A percentile compares a stretch with the other conserved stretches of the same genome.
These are phyloP conservation scores for Monosporascus sp. DNA, from an alignment of 2,329 filamentous ascomycete species.

Conservation along the genomic window DNA sequence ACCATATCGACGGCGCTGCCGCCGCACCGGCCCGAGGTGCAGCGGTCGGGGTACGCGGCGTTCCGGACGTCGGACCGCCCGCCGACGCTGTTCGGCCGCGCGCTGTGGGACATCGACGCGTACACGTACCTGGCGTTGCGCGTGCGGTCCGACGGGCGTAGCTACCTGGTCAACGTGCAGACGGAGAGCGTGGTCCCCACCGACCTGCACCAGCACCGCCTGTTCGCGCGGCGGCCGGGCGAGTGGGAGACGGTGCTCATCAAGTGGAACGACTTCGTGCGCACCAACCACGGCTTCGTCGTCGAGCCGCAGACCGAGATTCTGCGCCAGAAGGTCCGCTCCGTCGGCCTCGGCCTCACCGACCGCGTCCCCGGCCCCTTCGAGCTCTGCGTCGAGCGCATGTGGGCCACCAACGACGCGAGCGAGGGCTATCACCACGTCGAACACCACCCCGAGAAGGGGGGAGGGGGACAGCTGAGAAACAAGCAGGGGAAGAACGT, in stretches of 20 bases:
- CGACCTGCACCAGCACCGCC: constrained; percentile 91
- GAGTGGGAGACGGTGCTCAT: constrained; percentile 96
- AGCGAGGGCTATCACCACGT: constrained; percentile 29
- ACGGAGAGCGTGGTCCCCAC: constrained; percentile 89
- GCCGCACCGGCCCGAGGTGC: constrained; percentile 63
- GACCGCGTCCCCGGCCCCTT: constrained; percentile 86
- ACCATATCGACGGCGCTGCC: constrained; percentile 84
- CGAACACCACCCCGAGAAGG: constrained; percentile 3
- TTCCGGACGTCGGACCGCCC: constrained; percentile 78
- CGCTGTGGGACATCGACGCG: constrained; percentile 83
- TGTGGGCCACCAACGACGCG: constrained; percentile 82
- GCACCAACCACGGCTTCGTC: constrained; percentile 87
- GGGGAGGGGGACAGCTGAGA: constrained; percentile 32
- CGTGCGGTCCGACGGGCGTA: constrained; percentile 82
- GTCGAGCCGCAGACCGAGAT: constrained; percentile 92
- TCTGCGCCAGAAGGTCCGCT: constrained; percentile 77
- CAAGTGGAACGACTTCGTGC: constrained; percentile 86
- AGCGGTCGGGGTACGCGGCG: constrained; percentile 81
- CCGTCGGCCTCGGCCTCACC: constrained; percentile 80
- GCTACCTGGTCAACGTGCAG: constrained; percentile 93
- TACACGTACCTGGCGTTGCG: constrained; percentile 84
- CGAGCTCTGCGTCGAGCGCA: constrained; percentile 74
- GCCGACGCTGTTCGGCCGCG: constrained; percentile 76
- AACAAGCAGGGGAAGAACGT: constrained; percentile 39
- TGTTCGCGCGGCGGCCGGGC: constrained; percentile 73